phyloP scores from a whole-genome alignment of 2,329 filamentous ascomycete genomes.

The Neofusicoccum kwambonambiense region DNA sequence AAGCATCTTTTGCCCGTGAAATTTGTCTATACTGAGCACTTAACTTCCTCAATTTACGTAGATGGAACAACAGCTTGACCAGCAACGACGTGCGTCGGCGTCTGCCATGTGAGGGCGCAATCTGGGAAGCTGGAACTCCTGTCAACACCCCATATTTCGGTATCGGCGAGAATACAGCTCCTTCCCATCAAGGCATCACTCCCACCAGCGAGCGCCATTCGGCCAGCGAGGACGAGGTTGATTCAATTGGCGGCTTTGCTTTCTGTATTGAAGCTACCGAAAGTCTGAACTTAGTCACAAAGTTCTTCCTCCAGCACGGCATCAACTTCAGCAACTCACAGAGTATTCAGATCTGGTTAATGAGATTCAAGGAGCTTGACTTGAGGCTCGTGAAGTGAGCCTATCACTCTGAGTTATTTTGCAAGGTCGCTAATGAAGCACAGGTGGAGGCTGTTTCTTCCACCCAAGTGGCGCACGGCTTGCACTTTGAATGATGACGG shows the following conservation, averaged over 20 bases:
- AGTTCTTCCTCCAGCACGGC: slow-evolving; percentile 37
- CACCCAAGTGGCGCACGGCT: slow-evolving; percentile 30
- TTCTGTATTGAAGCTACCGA: slow-evolving; percentile 36
- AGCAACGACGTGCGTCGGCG: slow-evolving; percentile 35
- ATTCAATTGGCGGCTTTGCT: slow-evolving; percentile 34
- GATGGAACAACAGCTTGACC: slow-evolving; percentile 38
- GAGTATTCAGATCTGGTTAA: slow-evolving; percentile 36
- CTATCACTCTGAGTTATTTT: too few relatives aligned
- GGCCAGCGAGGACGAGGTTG: slow-evolving; percentile 23
- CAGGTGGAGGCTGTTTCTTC: slow-evolving; percentile 29
- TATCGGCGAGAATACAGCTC: slow-evolving; percentile 34
- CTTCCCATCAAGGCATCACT: slow-evolving; percentile 20
- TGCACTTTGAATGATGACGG: slow-evolving; percentile 38
- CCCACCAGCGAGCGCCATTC: slow-evolving; percentile 23
- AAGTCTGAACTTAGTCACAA: slow-evolving; percentile 34
- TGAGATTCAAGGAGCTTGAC: slow-evolving; percentile 33
- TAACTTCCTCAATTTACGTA: not conserved
- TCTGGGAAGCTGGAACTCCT: slow-evolving; percentile 31
- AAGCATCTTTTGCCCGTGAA: not conserved
- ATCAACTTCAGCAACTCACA: slow-evolving; percentile 28
- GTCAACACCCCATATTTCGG: slow-evolving; percentile 42
- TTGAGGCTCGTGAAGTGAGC: slow-evolving; percentile 31
- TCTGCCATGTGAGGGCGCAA: slow-evolving; percentile 35
- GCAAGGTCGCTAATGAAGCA: not conserved
- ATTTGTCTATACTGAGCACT: not conserved